Evolutionary conservation across 1,284 basidiomycete genomes (phyloP), one percentile per base, ranked within the genome.

Genomic region (Porodaedalea pini): DNA sequence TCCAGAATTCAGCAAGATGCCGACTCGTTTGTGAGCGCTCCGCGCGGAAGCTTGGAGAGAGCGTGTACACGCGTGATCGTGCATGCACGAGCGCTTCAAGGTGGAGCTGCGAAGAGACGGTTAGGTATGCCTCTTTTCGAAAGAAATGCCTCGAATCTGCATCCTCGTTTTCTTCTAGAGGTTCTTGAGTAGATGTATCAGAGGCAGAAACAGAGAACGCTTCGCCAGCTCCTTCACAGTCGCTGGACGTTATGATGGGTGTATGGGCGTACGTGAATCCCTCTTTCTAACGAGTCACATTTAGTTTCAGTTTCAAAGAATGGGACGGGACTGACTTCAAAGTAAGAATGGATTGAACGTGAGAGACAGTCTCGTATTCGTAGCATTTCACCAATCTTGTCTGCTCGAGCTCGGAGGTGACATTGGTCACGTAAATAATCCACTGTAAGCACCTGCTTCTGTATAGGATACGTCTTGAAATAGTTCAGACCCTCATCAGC

Each of bases 1-100:
- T 99, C 91, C 93, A 97, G 71, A 99, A 99, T 69, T 99, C 97
- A 49, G 92, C 85, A 5, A 99, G 80, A 71, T 99, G 96, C n/a
- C 96, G 80, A 50, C 83, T 85, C 1, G 96, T 98, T 64, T 88
- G 81, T 2, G 86, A 90, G 5, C 85, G 83, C 67, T 99, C 96
- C 17, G 96, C 96, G 19, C 96, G 87, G 73, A 99, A 99, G 58
- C 87, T 87, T 0, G 96, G 95, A 0, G 90, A 88, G 21, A 98
- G 80, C 0, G 94, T 94, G 75, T 94, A 99, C 0, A 93, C 90
- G 27, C 94, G 82, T 0, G 86, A 81, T 13, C 97, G 72, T 0
- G 92, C 82, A 6, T 84, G 79, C 2, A 91, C 83, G 49, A 95
- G 77, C 1, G 92, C 90, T 70, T 99, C 96, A 31, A 99, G 85